Conservation (phyloP, 192 early-diverging fungal genomes). For the Entomortierella parvispora region DNA sequence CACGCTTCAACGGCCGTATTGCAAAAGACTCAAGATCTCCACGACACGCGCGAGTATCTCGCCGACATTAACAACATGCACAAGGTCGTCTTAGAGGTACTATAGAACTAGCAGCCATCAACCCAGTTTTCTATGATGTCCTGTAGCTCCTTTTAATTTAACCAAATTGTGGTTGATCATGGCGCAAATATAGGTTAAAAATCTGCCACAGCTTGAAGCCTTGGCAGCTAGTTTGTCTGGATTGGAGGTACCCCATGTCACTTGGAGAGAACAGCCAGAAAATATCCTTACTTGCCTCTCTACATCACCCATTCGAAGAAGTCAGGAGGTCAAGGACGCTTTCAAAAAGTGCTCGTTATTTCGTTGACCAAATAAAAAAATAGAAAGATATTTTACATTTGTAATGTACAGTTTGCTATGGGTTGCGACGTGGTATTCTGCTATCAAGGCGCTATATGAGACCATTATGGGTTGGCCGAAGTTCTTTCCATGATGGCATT, state of each 20-base stretch:
- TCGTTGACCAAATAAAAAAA: constrained; percentile 15
- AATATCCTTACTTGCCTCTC: constrained; percentile 78
- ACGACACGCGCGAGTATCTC: constrained; percentile 69
- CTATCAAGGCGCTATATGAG: too few species aligned
- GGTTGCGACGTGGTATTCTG: too few species aligned
- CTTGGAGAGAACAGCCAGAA: constrained; percentile 84
- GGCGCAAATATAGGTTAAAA: constrained; percentile 74
- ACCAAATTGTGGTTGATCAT: background rate
- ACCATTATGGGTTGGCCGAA: background rate
- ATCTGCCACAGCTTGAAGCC: constrained; percentile 67
- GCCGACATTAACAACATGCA: constrained; percentile 72
- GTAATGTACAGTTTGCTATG: too few species aligned
- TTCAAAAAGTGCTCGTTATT: constrained; percentile 60
- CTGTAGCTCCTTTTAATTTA: background rate
- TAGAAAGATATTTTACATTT: background rate
- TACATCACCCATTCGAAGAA: constrained; percentile 71
- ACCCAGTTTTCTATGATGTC: background rate
- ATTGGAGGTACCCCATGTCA: constrained; percentile 65
- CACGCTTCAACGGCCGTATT: constrained; percentile 76
- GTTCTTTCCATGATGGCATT: constrained; percentile 13
- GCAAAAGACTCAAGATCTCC: constrained; percentile 67
- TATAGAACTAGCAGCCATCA: background rate
- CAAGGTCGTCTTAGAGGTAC: constrained; percentile 79
- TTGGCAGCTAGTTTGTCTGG: constrained; percentile 63
- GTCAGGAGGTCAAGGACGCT: constrained; percentile 52